Evolutionary conservation across 2,329 filamentous ascomycete genomes (phyloP), one percentile per base, ranked within the genome.

Genomic region (Hypocreales sp.): DNA sequence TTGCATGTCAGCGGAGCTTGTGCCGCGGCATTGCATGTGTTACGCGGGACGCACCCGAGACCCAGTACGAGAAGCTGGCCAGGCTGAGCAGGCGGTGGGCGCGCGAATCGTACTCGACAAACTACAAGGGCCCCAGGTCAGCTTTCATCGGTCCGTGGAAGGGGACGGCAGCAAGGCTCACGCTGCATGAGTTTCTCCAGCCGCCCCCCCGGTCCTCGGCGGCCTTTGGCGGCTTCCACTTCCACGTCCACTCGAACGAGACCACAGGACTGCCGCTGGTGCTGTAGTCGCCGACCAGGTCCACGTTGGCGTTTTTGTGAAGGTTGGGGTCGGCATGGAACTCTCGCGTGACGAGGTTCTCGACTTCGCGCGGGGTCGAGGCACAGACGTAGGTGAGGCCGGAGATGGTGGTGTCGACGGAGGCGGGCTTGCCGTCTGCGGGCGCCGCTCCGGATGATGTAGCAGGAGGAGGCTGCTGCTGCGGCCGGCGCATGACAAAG

Each of bases 261-360:
- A 92, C 77, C 2, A 82, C 87, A 6, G 78, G 61, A 42, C 64
- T 81, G n/a, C 87, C 86, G 18, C 67, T 73, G 0, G 90, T 98
- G 3, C 71, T 67, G 47, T 79, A 94, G 49, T 93, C 84, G 4
- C 90, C 90, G n/a, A 98, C 76, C 24, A 95, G 65, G 44, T 92
- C 79, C 21, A 98, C 90, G 47, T 95, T 95, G 29, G 84, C 69
- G 47, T 94, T 95, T 50, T 92, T 95, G 60, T 98, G 90, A 30
- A 98, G 61, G 46, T 98, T 98, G 1, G 90, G 90, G 46, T 98
- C 84, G 38, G 87, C 84, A 41, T 95, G 84, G 44, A 98, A 95
- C 51, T 98, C 90, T 41, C 86, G 68, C 11, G 87, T 95, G 25
- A 95, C 77, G 25, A 98, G 60, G 39, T 90, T 94, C 46, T 95